Conservation (phyloP, 2,329 filamentous ascomycete genomes). For the Fusarium multiceps region DNA sequence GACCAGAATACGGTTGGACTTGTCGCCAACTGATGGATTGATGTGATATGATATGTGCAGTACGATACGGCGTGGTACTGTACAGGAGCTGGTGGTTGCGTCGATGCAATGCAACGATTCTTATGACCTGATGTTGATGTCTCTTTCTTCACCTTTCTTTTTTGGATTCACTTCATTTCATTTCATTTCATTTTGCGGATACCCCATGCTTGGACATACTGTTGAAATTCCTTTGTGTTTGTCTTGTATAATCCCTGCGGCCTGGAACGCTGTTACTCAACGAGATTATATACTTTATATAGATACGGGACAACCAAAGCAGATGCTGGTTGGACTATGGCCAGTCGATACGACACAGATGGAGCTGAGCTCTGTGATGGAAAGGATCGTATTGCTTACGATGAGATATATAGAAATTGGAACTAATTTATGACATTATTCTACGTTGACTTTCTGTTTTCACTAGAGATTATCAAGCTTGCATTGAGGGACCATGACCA, state of each 20-base stretch:
- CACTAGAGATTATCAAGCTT: too few species aligned
- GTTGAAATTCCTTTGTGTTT: conserved; percentile 33
- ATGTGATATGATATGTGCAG: conserved; percentile 10
- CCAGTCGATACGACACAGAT: conserved; percentile 12
- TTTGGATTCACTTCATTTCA: conserved; percentile 28
- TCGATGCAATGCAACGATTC: conserved; percentile 40
- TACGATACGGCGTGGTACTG: conserved; percentile 3
- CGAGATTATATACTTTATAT: conserved; percentile 24
- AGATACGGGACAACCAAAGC: conserved; percentile 19
- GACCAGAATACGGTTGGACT: conserved; percentile 41
- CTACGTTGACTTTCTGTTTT: background rate
- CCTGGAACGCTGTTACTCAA: conserved; percentile 17
- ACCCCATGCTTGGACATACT: conserved; percentile 39
- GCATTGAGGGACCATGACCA: background rate
- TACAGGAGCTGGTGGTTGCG: conserved; percentile 19
- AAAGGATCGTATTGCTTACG: conserved; percentile 16
- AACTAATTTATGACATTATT: background rate
- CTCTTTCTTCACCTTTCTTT: conserved; percentile 3
- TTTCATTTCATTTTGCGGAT: conserved; percentile 29
- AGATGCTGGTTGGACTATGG: conserved; percentile 8
- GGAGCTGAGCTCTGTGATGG: conserved; percentile 30
- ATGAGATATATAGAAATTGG: conserved; percentile 9
- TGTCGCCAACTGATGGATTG: conserved; percentile 20
- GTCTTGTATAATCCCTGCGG: conserved; percentile 29
- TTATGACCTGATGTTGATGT: conserved; percentile 39